Evolutionary conservation across 805 yeast genomes (phyloP).

Genomic region (Suhomyces emberorum): DNA sequence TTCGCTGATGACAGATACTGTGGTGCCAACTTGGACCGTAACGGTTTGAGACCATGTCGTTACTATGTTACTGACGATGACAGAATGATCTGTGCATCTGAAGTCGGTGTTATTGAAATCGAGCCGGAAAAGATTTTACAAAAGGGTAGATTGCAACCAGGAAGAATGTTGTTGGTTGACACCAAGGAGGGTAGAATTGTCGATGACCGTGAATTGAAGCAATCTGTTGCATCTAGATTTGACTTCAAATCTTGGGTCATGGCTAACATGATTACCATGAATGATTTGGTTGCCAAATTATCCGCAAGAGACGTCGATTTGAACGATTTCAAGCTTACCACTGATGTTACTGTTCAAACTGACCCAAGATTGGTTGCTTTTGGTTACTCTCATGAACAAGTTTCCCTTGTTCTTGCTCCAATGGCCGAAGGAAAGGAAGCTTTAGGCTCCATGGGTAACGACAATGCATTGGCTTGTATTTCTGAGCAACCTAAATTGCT

Average conservation of each 20-base stretch:
- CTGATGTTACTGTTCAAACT: slow-evolving; percentile 53
- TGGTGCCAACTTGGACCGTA: slow-evolving; percentile 97
- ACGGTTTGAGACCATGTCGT: slow-evolving; percentile 97
- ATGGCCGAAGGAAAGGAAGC: slow-evolving; percentile 98
- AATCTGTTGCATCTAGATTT: slow-evolving; percentile 70
- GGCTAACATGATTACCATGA: slow-evolving; percentile 81
- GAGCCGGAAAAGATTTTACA: slow-evolving; percentile 77
- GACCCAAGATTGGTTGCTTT: slow-evolving; percentile 84
- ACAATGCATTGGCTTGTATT: slow-evolving; percentile 90
- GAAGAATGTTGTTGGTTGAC: slow-evolving; percentile 92
- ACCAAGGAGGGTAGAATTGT: slow-evolving; percentile 90
- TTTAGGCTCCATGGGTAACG: slow-evolving; percentile 98
- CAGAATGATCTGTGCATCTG: slow-evolving; percentile 95
- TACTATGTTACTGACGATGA: slow-evolving; percentile 93
- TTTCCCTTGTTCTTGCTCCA: slow-evolving; percentile 78
- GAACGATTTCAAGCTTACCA: slow-evolving; percentile 9
- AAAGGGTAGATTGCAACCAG: slow-evolving; percentile 95
- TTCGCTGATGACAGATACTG: slow-evolving; percentile 97
- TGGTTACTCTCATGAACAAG: slow-evolving; percentile 94
- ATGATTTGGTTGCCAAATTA: slow-evolving; percentile 66
- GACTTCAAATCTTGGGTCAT: slow-evolving; percentile 94
- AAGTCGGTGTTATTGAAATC: slow-evolving; percentile 93
- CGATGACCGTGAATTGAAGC: slow-evolving; percentile 86
- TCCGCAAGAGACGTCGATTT: slow-evolving; percentile 32
- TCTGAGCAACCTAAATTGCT: slow-evolving; percentile 87